Conservation (phyloP, 2,329 filamentous ascomycete species). For the Xylaria digitata region DNA sequence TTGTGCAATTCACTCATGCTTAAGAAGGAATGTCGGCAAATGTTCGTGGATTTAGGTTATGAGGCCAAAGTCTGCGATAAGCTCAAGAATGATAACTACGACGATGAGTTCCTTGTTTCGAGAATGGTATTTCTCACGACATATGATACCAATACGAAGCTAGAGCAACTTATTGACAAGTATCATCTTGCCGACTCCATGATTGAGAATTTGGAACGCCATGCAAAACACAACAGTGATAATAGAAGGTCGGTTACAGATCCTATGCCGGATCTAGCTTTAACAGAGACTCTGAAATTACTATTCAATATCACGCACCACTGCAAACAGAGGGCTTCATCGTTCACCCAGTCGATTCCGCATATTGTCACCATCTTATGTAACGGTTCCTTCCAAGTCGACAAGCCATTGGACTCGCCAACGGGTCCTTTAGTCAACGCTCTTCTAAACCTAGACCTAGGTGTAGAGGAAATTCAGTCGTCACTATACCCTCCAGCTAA, state of each 20-base stretch:
- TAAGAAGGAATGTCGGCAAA: slow-evolving; percentile 73
- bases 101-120: slow-evolving; percentile 88
- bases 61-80: slow-evolving; percentile 74
- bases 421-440: slow-evolving; percentile 81
- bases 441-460: slow-evolving; percentile 80
- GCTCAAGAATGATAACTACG: slow-evolving; percentile 77
- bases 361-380: slow-evolving; percentile 78
- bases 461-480: slow-evolving; percentile 62
- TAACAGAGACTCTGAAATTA: slow-evolving; percentile 86
- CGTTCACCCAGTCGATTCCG: slow-evolving; percentile 76
- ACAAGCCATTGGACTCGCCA: slow-evolving; percentile 77
- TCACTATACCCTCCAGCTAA: slow-evolving; percentile 74
- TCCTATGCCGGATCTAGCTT: slow-evolving; percentile 80
- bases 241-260: slow-evolving; percentile 52
- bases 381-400: slow-evolving; percentile 65
- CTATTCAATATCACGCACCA: slow-evolving; percentile 88
- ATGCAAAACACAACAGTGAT: slow-evolving; percentile 62
- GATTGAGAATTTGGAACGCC: slow-evolving; percentile 74
- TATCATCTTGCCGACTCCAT: slow-evolving; percentile 76
- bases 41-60: slow-evolving; percentile 77
- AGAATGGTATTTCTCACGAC: slow-evolving; percentile 84
- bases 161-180: slow-evolving; percentile 72
- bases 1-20: slow-evolving; percentile 87
- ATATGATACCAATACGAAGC: slow-evolving; percentile 77
- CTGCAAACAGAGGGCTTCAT: slow-evolving; percentile 68